Percentiles rank a stretch among this genome's conserved stretches.
Evolutionary conservation across 441 rosid species (phyloP).

Genomic region (Adansonia rubrostipa): DNA sequence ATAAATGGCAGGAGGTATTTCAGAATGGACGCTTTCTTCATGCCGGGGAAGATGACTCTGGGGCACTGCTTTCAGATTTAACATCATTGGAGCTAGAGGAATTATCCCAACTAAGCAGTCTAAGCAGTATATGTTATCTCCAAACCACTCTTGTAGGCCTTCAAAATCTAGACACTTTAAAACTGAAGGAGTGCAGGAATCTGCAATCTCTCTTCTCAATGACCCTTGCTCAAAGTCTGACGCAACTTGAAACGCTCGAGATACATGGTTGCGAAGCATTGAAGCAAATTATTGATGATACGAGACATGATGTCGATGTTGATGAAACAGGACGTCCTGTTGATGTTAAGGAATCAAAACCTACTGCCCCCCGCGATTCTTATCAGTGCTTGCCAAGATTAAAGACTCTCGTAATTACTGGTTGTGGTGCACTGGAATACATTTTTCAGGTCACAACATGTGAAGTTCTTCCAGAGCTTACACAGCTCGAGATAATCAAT

Average conservation of each 20-base stretch:
- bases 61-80: background rate
- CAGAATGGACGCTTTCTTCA: background rate
- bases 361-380: background rate
- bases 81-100: conserved; percentile 4
- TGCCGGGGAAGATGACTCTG: background rate
- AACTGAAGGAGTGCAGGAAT: background rate
- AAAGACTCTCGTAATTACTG: background rate
- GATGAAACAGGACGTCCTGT: background rate
- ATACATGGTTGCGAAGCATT: background rate
- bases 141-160: background rate
- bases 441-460: background rate
- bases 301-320: background rate
- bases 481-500: background rate
- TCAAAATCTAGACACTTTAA: background rate
- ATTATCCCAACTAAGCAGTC: background rate
- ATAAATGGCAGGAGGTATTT: background rate
- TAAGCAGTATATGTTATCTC: background rate
- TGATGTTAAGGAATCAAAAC: background rate
- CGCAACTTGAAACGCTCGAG: background rate
- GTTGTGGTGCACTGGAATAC: background rate
- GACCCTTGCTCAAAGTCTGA: conserved; percentile 3
- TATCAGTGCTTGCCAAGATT: background rate
- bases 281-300: conserved; percentile 1
- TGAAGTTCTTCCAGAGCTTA: background rate
- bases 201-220: conserved; percentile 4